Evolutionary conservation across 352 stramenopile genomes (phyloP), one percentile per base, ranked within the genome.

Genomic region (Globisporangium cylindrosporum): DNA sequence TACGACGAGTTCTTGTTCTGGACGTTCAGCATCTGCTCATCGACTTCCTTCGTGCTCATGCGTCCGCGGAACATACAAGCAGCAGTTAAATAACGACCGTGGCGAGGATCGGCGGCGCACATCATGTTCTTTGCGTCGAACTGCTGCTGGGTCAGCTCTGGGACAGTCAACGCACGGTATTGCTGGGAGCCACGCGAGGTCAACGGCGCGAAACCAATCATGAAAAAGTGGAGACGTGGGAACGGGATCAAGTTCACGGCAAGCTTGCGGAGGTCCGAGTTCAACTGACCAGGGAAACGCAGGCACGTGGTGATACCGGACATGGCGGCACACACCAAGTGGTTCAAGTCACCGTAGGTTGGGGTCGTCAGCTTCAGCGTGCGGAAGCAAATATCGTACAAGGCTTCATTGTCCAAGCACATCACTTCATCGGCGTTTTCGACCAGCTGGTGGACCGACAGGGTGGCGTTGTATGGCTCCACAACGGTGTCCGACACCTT

Each of bases 71-170:
- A 51, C 43, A 51, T 51, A 51, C 43, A 51, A 51, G 43, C 43
- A 51, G 43, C 43, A 24, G 43, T 51, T 51, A 51, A 51, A 51
- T 51, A 51, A 24, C 43, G 43, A 4, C 98, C 98, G 78, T 99
- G 98, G 73, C 98, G 97, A 78, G 98, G 98, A 86, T 99, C 98
- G 53, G 95, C 94, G 51, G 97, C 97, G 72, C 97, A 99, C 98
- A 99, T 99, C 98, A 99, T 99, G 84, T 99, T 99, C 89, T 99
- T 99, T 36, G 98, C 96, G 77, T 99, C 98, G 74, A 99, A 99
- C 71, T 97, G 94, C 80, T 99, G 97, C 76, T 98, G 89, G 36
- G 98, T 99, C 49, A 99, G 82, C 84, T 99, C 98, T 9, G 97
- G 96, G 5, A 99, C 98, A 25, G 96, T 98, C 62, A 99, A 78